A percentile compares a stretch with the other conserved stretches of the same genome.
Conservation (phyloP, 2,329 filamentous ascomycete species). For the Xylariaceae sp. region DNA sequence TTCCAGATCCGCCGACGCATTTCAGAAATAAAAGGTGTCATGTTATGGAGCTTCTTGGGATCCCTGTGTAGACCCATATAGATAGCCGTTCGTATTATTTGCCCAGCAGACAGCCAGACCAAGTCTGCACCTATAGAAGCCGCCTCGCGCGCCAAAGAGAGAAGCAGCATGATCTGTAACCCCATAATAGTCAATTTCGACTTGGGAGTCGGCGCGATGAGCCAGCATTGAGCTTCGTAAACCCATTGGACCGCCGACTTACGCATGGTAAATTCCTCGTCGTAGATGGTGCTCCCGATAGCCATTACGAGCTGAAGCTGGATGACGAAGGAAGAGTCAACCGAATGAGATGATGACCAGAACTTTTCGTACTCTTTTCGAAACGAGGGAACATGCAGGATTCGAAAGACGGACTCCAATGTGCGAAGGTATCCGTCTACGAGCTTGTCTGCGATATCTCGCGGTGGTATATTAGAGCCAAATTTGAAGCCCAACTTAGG, state of each 20-base stretch:
- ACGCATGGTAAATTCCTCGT: slow-evolving; percentile 48
- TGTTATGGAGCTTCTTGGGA: slow-evolving; percentile 51
- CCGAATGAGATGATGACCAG: slow-evolving; percentile 47
- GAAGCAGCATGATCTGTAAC: slow-evolving; percentile 56
- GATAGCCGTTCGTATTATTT: slow-evolving; percentile 56
- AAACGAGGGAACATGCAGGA: slow-evolving; percentile 62
- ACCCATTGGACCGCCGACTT: slow-evolving; percentile 52
- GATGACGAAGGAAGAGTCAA: slow-evolving; percentile 51
- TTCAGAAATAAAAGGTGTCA: slow-evolving; percentile 53
- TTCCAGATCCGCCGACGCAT: slow-evolving; percentile 60
- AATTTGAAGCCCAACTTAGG: slow-evolving; percentile 42
- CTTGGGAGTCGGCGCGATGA: slow-evolving; percentile 51
- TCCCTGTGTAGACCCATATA: slow-evolving; percentile 63
- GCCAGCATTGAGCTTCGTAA: slow-evolving; percentile 55
- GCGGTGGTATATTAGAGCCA: slow-evolving; percentile 43
- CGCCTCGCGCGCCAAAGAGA: slow-evolving; percentile 52
- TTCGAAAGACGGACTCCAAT: slow-evolving; percentile 58
- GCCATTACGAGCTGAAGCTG: slow-evolving; percentile 58
- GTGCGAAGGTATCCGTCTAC: slow-evolving; percentile 57
- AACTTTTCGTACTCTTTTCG: slow-evolving; percentile 54
- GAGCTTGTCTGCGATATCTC: slow-evolving; percentile 51
- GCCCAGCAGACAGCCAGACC: slow-evolving; percentile 54
- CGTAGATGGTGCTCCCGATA: slow-evolving; percentile 52
- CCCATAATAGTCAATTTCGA: slow-evolving; percentile 50
- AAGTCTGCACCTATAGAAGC: slow-evolving; percentile 53